Percentiles rank a stretch among this genome's conserved stretches.
These are phyloP conservation scores for Zygosaccharomyces lentus DNA, from an alignment of 805 yeast species.

Conservation along the genomic window DNA sequence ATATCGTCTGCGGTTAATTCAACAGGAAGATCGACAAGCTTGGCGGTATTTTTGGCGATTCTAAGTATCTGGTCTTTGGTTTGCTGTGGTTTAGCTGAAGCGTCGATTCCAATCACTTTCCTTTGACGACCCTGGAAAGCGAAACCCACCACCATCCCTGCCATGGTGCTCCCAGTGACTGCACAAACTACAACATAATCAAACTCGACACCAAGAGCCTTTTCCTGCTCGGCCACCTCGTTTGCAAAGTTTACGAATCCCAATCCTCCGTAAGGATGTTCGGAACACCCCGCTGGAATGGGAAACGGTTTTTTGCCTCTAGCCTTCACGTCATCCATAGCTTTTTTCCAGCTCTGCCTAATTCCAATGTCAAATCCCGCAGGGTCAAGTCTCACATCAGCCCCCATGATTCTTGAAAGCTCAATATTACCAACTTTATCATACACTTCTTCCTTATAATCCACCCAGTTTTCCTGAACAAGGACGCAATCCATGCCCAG, in stretches of 20 bases:
- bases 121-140: conserved; percentile 36
- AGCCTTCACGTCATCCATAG: conserved; percentile 26
- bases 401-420: conserved; percentile 37
- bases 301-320: conserved; percentile 37
- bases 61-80: conserved; percentile 36
- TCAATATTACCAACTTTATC: conserved; percentile 38
- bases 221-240: conserved; percentile 36
- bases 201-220: conserved; percentile 33
- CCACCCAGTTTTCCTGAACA: conserved; percentile 38
- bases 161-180: conserved; percentile 32
- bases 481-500: conserved; percentile 36
- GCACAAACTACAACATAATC: conserved; percentile 37
- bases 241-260: conserved; percentile 38
- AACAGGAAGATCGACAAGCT: conserved; percentile 31
- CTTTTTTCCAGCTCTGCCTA: conserved; percentile 35
- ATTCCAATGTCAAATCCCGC: conserved; percentile 37
- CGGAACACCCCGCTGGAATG: conserved; percentile 39
- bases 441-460: conserved; percentile 35
- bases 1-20: conserved; percentile 27
- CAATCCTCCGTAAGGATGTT: conserved; percentile 36
- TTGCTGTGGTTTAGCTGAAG: conserved; percentile 36
- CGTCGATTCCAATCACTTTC: conserved; percentile 34
- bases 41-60: conserved; percentile 34
- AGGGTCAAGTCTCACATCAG: conserved; percentile 36
- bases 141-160: conserved; percentile 36